Evolutionary conservation across 257 asterid species (phyloP).

Genomic region (Euphrasia confusa): DNA sequence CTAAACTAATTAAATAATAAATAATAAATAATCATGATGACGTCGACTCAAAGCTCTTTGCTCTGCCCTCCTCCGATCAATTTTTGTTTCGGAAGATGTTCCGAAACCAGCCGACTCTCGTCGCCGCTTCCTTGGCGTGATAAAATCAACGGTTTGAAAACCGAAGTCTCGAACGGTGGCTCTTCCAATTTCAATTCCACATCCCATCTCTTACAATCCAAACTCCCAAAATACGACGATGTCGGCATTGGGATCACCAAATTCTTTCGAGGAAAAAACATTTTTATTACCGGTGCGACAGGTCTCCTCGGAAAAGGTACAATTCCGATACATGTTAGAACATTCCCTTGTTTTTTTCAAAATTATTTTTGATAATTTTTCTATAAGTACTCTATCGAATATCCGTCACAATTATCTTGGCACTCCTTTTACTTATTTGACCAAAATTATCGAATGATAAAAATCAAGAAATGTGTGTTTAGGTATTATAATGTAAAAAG

Average conservation of each 20-base stretch:
- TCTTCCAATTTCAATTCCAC: conserved; percentile 28
- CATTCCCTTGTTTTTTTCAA: too few species aligned
- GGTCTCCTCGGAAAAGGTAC: conserved; percentile 68
- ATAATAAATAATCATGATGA: conserved; percentile 11
- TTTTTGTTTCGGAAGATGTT: not conserved
- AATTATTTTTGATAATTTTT: too few species aligned
- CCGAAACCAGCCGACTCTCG: not conserved
- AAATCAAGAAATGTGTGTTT: too few species aligned
- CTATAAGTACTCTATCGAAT: too few species aligned
- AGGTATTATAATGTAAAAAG: too few species aligned
- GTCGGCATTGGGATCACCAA: conserved; percentile 50
- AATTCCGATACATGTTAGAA: too few species aligned
- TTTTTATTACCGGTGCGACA: conserved; percentile 65
- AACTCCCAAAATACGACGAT: not conserved
- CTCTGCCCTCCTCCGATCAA: not conserved
- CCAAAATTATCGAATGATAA: too few species aligned
- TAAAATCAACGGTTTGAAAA: not conserved
- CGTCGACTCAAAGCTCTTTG: conserved; percentile 14
- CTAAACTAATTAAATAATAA: not conserved
- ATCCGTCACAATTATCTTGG: too few species aligned
- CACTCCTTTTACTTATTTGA: too few species aligned
- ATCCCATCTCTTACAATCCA: conserved; percentile 30
- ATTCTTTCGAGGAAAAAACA: conserved; percentile 44
- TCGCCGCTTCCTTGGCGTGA: conserved; percentile 3
- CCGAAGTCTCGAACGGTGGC: conserved; percentile 20